These are phyloP conservation scores for Iberis pinnata DNA, from an alignment of 345 rosid species.

Conservation along the genomic window DNA sequence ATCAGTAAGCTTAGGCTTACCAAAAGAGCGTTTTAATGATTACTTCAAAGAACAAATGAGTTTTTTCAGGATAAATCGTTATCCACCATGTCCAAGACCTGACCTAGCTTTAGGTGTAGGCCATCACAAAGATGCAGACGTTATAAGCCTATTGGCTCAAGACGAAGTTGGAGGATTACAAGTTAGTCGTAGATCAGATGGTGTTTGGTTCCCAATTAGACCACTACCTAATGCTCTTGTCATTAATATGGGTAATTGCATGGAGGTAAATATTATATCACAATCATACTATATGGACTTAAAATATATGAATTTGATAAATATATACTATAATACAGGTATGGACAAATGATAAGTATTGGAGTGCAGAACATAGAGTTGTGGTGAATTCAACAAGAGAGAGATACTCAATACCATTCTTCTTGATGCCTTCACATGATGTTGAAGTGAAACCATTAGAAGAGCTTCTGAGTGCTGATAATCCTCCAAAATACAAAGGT, in stretches of 20 bases:
- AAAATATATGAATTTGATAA: constrained; percentile 1
- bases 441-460: constrained; percentile 54
- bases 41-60: constrained; percentile 48
- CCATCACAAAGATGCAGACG: constrained; percentile 67
- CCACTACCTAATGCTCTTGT: constrained; percentile 63
- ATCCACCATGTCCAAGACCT: constrained; percentile 78
- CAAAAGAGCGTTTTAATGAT: constrained; percentile 36
- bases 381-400: constrained; percentile 47
- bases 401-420: constrained; percentile 53
- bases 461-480: constrained; percentile 41
- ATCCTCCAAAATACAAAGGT: constrained; percentile 45
- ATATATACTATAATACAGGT: constrained; percentile 31
- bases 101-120: constrained; percentile 80
- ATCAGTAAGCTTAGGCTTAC: constrained; percentile 53
- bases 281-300: no score
- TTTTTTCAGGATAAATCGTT: constrained; percentile 55
- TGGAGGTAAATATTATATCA: constrained; percentile 53
- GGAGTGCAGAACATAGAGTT: constrained; percentile 63
- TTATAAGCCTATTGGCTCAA: constrained; percentile 61
- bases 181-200: constrained; percentile 52
- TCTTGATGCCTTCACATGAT: constrained; percentile 49
- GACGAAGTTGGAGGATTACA: constrained; percentile 79
- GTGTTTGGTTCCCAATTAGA: constrained; percentile 65
- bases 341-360: constrained; percentile 53
- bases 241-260: constrained; percentile 60